Conservation (phyloP, 1,284 basidiomycete genomes). For the Trametes pubescens region DNA sequence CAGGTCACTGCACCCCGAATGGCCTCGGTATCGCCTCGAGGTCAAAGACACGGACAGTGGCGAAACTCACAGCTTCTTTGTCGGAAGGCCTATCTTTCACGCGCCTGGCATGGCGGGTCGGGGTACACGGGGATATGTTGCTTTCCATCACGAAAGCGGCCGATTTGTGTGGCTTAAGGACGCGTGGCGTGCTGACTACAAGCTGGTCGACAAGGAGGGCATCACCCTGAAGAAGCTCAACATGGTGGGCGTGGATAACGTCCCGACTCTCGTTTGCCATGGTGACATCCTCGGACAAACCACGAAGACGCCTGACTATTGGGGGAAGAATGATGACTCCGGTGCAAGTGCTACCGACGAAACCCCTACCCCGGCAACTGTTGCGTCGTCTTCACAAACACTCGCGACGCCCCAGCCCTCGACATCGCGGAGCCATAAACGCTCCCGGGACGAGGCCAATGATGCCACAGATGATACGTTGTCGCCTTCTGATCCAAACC, state of each 20-base stretch:
- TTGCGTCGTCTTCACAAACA: not conserved
- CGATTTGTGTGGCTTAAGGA: constrained; percentile 28
- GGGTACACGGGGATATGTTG: constrained; percentile 26
- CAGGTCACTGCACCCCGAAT: not conserved
- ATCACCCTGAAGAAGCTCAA: constrained; percentile 15
- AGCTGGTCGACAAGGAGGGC: constrained; percentile 20
- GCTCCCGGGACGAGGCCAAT: not conserved
- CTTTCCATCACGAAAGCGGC: constrained; percentile 6
- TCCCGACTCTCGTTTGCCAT: constrained; percentile 25
- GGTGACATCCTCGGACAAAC: constrained; percentile 21
- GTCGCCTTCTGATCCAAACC: no score
- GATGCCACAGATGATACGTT: not conserved
- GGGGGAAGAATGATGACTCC: not conserved
- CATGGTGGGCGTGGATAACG: not conserved
- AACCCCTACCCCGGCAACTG: not conserved
- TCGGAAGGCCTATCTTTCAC: constrained; percentile 14
- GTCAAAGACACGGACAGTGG: not conserved
- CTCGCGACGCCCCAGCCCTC: no score
- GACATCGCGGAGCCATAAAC: not conserved
- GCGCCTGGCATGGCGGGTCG: constrained; percentile 18
- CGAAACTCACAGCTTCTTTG: not conserved
- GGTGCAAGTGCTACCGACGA: not conserved
- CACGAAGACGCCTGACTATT: not conserved
- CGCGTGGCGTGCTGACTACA: constrained; percentile 24
- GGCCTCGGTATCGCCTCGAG: not conserved